Evolutionary conservation across 768 basidiomycete genomes (phyloP), one percentile per base, ranked within the genome.

Genomic region (Suillus sp.): DNA sequence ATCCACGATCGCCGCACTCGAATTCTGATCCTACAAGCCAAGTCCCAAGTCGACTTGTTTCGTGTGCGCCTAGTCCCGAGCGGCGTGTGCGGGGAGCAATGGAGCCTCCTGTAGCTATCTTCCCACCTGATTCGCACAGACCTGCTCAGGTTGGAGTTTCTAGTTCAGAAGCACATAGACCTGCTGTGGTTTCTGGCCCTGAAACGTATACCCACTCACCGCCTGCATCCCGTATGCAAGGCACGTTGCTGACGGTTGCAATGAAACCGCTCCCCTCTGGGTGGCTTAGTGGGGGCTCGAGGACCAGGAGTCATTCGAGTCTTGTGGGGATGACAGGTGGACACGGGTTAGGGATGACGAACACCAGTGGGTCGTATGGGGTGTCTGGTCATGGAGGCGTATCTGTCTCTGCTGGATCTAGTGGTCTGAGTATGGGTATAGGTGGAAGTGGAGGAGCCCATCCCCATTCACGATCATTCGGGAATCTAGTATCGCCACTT

Each of bases 51-150:
- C 56, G 60, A 20, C 71, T 71, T 25, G 69, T 68, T 57, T 75
- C 70, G 64, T 83, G 86, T 8, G 81, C 86, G 0, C 76, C 83
- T 7, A 88, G 87, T 69, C 89, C 90, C 0, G 89, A 90, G 59
- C 79, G 80, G 27, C 65, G 64, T 48, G 25, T 66, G 14, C 9
- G 54, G 55, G 55, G 55, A 25, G 6, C 38, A 38, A 7, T 59
- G 63, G 34, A 14, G 10, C 9, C 59, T 30, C 35, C 37, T 50
- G 61, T 32, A 58, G 62, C 55, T 58, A 22, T 62, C 53, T 65
- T 16, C 16, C 27, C 48, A 3, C n/a, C n/a, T n/a, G 50, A 50
- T 27, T 27, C 25, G 14, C 48, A 50, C 48, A 50, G 48, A 50
- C 16, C 5, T 18, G 7, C 25, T 16, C 48, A 50, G 14, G 27